These are phyloP conservation scores for Nothophoma quercina DNA, from an alignment of 2,329 filamentous ascomycete species.

Conservation along the genomic window DNA sequence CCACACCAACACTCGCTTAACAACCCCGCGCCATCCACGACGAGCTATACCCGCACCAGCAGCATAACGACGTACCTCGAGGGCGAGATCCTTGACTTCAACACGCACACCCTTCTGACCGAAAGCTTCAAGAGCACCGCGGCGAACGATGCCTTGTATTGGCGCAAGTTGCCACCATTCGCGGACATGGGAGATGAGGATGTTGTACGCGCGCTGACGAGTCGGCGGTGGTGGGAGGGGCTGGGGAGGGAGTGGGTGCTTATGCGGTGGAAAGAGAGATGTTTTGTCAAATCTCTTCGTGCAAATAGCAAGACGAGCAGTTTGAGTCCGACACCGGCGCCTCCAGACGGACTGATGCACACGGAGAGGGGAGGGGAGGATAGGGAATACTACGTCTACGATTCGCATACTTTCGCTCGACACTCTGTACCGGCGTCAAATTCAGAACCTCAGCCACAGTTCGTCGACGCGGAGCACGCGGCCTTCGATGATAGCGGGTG, in stretches of 20 bases:
- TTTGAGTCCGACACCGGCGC: slow-evolving; percentile 12
- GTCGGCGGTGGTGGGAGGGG: slow-evolving; percentile 44
- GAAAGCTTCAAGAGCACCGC: slow-evolving; percentile 56
- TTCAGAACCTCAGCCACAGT: not conserved
- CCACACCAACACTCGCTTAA: slow-evolving; percentile 37
- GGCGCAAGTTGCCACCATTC: slow-evolving; percentile 58
- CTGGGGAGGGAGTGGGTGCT: slow-evolving; percentile 60
- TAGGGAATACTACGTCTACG: slow-evolving; percentile 4
- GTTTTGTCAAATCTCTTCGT: slow-evolving; percentile 53
- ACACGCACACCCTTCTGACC: slow-evolving; percentile 60
- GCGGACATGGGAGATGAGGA: slow-evolving; percentile 49
- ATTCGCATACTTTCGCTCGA: slow-evolving; percentile 7
- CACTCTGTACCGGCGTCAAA: not conserved
- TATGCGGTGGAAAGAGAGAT: slow-evolving; percentile 65
- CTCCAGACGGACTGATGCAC: slow-evolving; percentile 9
- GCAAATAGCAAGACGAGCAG: slow-evolving; percentile 14
- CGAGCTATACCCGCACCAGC: slow-evolving; percentile 45
- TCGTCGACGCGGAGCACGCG: slow-evolving; percentile 29
- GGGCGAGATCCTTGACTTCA: slow-evolving; percentile 72
- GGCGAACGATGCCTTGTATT: slow-evolving; percentile 57
- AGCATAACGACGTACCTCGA: slow-evolving; percentile 71
- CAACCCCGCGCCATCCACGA: slow-evolving; percentile 15
- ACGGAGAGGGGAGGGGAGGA: not conserved
- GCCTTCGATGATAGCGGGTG: slow-evolving; percentile 46
- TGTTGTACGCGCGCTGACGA: slow-evolving; percentile 55